These are phyloP conservation scores for Ceratocystiopsis brevicomis DNA, from an alignment of 2,329 filamentous ascomycete species.

Conservation along the genomic window DNA sequence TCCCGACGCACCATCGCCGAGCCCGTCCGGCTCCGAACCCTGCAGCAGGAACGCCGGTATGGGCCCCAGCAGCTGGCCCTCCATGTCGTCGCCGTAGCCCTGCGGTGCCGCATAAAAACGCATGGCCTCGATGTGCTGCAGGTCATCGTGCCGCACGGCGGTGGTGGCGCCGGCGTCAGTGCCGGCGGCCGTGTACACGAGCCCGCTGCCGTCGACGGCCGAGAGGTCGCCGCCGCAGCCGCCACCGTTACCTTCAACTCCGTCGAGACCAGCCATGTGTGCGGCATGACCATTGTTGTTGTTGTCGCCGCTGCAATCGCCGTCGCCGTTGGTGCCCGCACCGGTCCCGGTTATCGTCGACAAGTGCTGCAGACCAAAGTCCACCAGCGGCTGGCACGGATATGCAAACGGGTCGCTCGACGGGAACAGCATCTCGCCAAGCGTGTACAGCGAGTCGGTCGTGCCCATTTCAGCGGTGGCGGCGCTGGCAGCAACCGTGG, in stretches of 20 bases:
- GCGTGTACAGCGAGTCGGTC: conserved; percentile 40
- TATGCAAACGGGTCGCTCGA: conserved; percentile 63
- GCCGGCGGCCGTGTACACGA: too few relatives aligned
- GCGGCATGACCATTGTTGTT: not conserved
- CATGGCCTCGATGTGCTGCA: conserved; percentile 16
- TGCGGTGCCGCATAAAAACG: conserved; percentile 30
- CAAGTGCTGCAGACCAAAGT: conserved; percentile 17
- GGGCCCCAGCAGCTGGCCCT: conserved; percentile 53
- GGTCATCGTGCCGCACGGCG: conserved; percentile 10
- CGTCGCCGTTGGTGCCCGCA: conserved; percentile 1
- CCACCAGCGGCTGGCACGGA: conserved; percentile 52
- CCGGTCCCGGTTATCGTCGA: not conserved
- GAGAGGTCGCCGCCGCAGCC: not conserved
- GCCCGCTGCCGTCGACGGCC: too few relatives aligned
- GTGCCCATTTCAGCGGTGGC: not conserved
- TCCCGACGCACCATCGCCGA: not conserved
- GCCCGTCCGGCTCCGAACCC: conserved; percentile 1
- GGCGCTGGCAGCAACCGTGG: too few relatives aligned
- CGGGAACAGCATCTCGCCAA: conserved; percentile 66
- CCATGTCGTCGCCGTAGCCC: conserved; percentile 40
- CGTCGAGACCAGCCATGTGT: not conserved
- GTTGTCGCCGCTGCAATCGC: not conserved
- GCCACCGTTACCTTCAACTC: too few relatives aligned
- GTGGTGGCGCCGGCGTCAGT: too few relatives aligned
- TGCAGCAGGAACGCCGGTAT: conserved; percentile 18